Percentiles rank a stretch among this genome's conserved stretches.
phyloP scores from a whole-genome alignment of 352 stramenopile species.

The Pythium pyrilobum region DNA sequence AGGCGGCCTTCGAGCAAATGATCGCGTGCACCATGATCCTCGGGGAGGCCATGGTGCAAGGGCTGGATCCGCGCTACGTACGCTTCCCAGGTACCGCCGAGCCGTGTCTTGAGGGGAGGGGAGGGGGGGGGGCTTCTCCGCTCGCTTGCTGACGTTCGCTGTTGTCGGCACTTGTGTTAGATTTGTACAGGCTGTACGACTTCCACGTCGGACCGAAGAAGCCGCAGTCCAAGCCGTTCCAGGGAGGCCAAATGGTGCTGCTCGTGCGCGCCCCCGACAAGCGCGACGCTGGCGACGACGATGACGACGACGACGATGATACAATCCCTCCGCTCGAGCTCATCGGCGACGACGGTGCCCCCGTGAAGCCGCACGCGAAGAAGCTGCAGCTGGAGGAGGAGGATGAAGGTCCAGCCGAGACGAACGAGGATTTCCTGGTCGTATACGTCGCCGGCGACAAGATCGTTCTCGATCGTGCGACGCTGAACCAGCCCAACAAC shows the following conservation, averaged over 20 bases:
- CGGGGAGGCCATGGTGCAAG: conserved; percentile 76
- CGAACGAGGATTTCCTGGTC: conserved; percentile 48
- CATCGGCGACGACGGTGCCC: conserved; percentile 4
- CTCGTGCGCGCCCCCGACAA: conserved; percentile 44
- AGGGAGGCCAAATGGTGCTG: conserved; percentile 58
- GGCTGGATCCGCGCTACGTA: conserved; percentile 71
- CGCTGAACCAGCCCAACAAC: conserved; percentile 62
- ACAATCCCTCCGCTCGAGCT: conserved; percentile 16
- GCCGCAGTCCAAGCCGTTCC: conserved; percentile 35
- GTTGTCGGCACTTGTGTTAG: conserved; percentile 6
- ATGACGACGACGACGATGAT: conserved; percentile 24
- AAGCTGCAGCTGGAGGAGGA: background rate
- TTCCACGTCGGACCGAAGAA: conserved; percentile 77
- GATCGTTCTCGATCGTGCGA: conserved; percentile 63
- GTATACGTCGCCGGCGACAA: conserved; percentile 65
- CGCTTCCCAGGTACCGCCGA: conserved; percentile 73
- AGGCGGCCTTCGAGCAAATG: conserved; percentile 76
- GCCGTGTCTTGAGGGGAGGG: no score
- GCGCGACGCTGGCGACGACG: conserved; percentile 16
- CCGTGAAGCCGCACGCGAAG: conserved; percentile 10
- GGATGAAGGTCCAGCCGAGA: conserved; percentile 26
- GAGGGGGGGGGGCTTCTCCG: no score
- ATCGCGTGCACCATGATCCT: conserved; percentile 83
- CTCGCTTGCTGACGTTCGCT: background rate
- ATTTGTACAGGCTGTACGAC: conserved; percentile 77